Percentiles rank a stretch among this genome's conserved stretches.
phyloP scores from a whole-genome alignment of 176 grass and related monocot genomes.

The Musa acuminata region DNA sequence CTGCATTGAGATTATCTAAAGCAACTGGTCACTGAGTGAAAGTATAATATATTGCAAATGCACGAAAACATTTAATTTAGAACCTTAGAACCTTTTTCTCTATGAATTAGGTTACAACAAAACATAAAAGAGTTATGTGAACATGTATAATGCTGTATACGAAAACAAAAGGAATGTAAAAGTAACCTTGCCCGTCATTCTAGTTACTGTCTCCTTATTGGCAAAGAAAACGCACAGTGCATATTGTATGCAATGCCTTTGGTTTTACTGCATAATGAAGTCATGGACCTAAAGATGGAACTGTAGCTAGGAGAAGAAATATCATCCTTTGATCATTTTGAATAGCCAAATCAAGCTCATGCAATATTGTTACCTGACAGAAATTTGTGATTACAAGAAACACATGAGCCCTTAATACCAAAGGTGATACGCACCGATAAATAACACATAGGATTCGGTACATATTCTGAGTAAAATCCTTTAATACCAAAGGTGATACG shows the following conservation, averaged over 20 bases:
- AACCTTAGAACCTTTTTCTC: no score
- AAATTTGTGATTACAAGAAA: no score
- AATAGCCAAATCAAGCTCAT: neutral
- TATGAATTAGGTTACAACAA: no score
- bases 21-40: no score
- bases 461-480: no score
- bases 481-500: no score
- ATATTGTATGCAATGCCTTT: no score
- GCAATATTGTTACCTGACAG: no score
- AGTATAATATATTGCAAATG: no score
- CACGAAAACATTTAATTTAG: no score
- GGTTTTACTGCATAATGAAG: neutral
- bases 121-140: neutral
- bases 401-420: no score
- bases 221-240: neutral
- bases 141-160: neutral
- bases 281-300: neutral
- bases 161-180: neutral
- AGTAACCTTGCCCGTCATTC: constrained; percentile 41
- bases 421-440: neutral
- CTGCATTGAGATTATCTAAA: no score
- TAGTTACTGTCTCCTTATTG: neutral
- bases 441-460: neutral
- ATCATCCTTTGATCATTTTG: neutral
- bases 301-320: neutral